Percentiles rank a stretch among this genome's conserved stretches.
Evolutionary conservation across 768 basidiomycete genomes (phyloP).

Genomic region (Sutorius australiensis): DNA sequence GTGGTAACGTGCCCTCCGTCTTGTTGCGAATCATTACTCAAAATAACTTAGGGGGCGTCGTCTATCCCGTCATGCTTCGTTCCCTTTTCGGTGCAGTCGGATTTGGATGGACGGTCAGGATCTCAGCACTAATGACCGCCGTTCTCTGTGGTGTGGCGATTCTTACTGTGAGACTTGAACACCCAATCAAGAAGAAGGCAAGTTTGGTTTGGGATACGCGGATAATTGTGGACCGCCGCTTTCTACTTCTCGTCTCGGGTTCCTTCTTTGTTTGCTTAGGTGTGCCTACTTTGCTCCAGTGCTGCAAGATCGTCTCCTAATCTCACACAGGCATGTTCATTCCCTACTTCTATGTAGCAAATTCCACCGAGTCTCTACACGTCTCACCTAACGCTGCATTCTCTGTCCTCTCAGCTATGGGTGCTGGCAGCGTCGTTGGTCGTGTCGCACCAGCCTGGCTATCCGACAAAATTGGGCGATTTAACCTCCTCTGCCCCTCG

Average conservation of each 20-base stretch:
- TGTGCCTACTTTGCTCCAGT: conserved; percentile 28
- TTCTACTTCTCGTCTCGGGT: conserved; percentile 49
- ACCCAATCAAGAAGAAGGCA: conserved; percentile 14
- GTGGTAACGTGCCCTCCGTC: conserved; percentile 38
- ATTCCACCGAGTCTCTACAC: conserved; percentile 45
- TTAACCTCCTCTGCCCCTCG: conserved; percentile 62
- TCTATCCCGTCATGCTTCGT: conserved; percentile 65
- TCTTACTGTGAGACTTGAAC: conserved; percentile 41
- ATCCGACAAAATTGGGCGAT: conserved; percentile 62
- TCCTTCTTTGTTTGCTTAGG: conserved; percentile 61
- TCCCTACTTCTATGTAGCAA: conserved; percentile 67
- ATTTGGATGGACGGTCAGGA: conserved; percentile 61
- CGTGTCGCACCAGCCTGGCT: conserved; percentile 61
- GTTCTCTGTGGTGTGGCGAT: conserved; percentile 46
- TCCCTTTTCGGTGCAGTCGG: conserved; percentile 51
- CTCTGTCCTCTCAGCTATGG: conserved; percentile 62
- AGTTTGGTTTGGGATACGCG: conserved; percentile 22
- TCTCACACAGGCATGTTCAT: conserved; percentile 56
- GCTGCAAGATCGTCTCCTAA: conserved; percentile 1
- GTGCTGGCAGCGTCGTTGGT: conserved; percentile 63
- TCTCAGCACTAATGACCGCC: conserved; percentile 49
- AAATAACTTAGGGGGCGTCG: conserved; percentile 51
- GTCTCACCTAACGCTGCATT: conserved; percentile 42
- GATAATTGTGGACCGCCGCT: conserved; percentile 46
- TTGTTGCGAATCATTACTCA: conserved; percentile 20